Evolutionary conservation across 768 basidiomycete species (phyloP).

Genomic region (Serendipita sp.): DNA sequence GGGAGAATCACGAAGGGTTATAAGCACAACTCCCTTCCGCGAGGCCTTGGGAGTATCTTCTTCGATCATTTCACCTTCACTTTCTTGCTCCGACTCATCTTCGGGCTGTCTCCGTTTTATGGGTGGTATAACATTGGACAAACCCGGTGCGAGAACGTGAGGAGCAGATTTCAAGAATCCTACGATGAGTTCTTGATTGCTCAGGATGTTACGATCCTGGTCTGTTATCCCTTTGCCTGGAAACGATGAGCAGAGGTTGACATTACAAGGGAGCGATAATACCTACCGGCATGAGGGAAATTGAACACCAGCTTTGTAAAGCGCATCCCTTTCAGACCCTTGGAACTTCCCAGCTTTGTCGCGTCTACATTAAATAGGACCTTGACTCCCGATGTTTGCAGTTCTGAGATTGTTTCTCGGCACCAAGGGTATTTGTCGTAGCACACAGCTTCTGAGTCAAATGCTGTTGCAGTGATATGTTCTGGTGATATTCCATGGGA

Average conservation of each 20-base stretch:
- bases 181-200: slow-evolving; percentile 72
- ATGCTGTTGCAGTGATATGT: slow-evolving; percentile 75
- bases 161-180: slow-evolving; percentile 66
- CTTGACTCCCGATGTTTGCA: slow-evolving; percentile 44
- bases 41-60: slow-evolving; percentile 11
- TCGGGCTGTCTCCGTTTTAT: slow-evolving; percentile 9
- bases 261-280: neutral
- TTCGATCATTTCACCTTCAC: slow-evolving; percentile 15
- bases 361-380: slow-evolving; percentile 78
- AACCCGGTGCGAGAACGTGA: slow-evolving; percentile 40
- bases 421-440: slow-evolving; percentile 67
- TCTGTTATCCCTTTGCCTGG: slow-evolving; percentile 80
- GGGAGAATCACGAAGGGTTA: slow-evolving; percentile 71
- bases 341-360: slow-evolving; percentile 47
- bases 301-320: slow-evolving; percentile 86
- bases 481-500: slow-evolving; percentile 37
- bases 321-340: slow-evolving; percentile 39
- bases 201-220: slow-evolving; percentile 81
- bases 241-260: slow-evolving; percentile 6
- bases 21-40: slow-evolving; percentile 55
- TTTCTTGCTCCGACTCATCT: slow-evolving; percentile 30
- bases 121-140: slow-evolving; percentile 28
- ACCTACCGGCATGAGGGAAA: slow-evolving; percentile 85
- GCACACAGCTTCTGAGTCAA: slow-evolving; percentile 63
- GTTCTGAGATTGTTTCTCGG: slow-evolving; percentile 39